Base-by-base conservation (phyloP, 2,329 filamentous ascomycete genomes). In the Cordyceps cicadae region DNA sequence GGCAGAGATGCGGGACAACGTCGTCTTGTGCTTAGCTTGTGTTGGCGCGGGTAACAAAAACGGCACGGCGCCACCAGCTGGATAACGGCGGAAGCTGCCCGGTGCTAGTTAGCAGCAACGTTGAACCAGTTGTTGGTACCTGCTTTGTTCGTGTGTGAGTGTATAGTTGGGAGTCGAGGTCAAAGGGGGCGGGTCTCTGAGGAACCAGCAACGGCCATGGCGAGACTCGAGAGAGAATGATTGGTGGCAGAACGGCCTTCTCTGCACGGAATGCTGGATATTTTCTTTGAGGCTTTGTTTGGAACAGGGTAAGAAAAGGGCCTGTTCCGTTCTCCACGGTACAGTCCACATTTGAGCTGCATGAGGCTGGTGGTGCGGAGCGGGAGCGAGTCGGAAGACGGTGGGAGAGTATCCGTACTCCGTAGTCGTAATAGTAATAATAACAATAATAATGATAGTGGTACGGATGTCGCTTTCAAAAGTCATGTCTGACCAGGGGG, bases 311-410 rank as follows among this genome's bases (percentile, higher is more conserved):
- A 43, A 43, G 4, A n/a, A 14, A 26, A 8, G 21, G 45, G 29
- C 43, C 15, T 41, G 17, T 34, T 41, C 49, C 24, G 26, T 39
- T 54, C 50, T 53, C 49, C 50, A 60, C 50, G 49, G 37, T 53
- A n/a, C 46, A 46, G 57, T 37, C 34, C 54, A 57, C 29, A 26
- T 19, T 48, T 26, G 34, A 41, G 46, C 24, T 43, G 49, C 56
- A 59, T 49, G 39, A 45, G 29, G 57, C 46, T 52, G 56, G 21
- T 24, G 21, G 51, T 60, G 37, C 57, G 57, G 49, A 43, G 39
- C 57, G 19, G 39, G 14, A 24, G 56, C 37, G 39, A 43, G 24
- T 34, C 19, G 26, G n/a, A 8, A 8, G 39, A 9, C 41, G 24
- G 21, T 26, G 17, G 17, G 39, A 43, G 14, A 43, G 24, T 52